phyloP scores from a whole-genome alignment of 192 early-diverging fungal genomes.

The Pilaira anomala region DNA sequence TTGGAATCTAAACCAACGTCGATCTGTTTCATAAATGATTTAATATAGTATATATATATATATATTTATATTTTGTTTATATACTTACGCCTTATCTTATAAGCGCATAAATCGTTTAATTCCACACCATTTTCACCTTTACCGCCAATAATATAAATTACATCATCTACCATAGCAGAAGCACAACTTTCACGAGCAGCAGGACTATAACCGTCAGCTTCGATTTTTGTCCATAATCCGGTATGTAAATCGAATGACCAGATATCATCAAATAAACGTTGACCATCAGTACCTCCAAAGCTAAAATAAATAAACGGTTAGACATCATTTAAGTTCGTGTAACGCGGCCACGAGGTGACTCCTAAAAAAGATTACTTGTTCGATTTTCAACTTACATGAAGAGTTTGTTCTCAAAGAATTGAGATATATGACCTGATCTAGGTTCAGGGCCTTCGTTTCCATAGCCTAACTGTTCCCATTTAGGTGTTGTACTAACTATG shows the following conservation, averaged over 20 bases:
- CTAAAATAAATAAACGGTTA: conserved; percentile 17
- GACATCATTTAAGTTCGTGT: neutral
- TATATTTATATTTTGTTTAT: too few relatives aligned
- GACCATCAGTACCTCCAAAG: conserved; percentile 56
- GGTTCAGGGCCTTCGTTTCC: conserved; percentile 29
- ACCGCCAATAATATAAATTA: conserved; percentile 56
- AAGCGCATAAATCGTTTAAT: conserved; percentile 50
- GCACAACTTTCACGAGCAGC: conserved; percentile 42
- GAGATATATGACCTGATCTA: conserved; percentile 30
- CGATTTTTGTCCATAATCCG: conserved; percentile 44
- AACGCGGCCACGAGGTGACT: conserved; percentile 10
- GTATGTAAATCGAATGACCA: conserved; percentile 52
- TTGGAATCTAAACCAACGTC: conserved; percentile 51
- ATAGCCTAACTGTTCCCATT: conserved; percentile 26
- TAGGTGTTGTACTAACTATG: conserved; percentile 6
- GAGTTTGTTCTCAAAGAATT: conserved; percentile 25
- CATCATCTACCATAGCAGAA: conserved; percentile 40
- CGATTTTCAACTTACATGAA: conserved; percentile 24
- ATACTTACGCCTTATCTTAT: conserved; percentile 48
- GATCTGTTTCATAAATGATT: conserved; percentile 32
- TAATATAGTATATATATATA: too few relatives aligned
- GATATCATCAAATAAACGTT: conserved; percentile 51
- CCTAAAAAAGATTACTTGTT: neutral
- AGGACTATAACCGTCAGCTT: conserved; percentile 46
- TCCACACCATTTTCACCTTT: conserved; percentile 43